Evolutionary conservation across 192 early-diverging fungal species (phyloP), one percentile per base, ranked within the genome.

Genomic region (Jimgerdemannia flammicorona): DNA sequence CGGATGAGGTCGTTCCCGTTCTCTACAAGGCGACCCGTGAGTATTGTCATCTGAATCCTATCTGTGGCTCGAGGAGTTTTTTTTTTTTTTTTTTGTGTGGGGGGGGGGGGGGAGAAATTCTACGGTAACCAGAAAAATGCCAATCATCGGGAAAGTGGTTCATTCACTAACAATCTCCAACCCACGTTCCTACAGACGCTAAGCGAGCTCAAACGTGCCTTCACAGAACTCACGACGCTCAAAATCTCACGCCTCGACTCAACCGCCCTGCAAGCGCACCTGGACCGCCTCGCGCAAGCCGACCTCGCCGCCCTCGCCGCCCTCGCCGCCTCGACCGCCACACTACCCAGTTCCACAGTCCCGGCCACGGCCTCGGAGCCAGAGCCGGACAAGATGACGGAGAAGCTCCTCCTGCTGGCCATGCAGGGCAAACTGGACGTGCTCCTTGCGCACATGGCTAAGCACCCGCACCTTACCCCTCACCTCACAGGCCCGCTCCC

Each of bases 1-100:
- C 77, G 86, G 1, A 83, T 97, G 54, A 84, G 88, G 1, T 81
- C 85, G 6, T 86, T 95, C 72, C 96, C 96, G 0, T 94, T 97
- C 77, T 84, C 92, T 0, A 94, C 94, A 20, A 85, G 86, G 1
- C 87, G 95, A 3, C 95, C 96, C 6, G 29, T 86, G 79, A 65
- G 75, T 87, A 49, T 71, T 74, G 11, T 82, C 75, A 18, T n/a
- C n/a, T n/a, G n/a, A n/a, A n/a, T n/a, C n/a, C n/a, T n/a, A n/a
- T n/a, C n/a, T n/a, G n/a, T n/a, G n/a, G n/a, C n/a, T n/a, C n/a
- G n/a, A 29, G 29, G 29, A 2, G 0, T 59, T 4, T 59, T 63
- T 42, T 49, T n/a, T 63, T 43, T 44, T 3, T 70, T 9, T 75
- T 80, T 4, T 87, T 72, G 0, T n/a, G n/a, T n/a, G n/a, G n/a